Base-by-base conservation (phyloP, 495 filamentous ascomycete species). In the Chaetomium tenue region DNA sequence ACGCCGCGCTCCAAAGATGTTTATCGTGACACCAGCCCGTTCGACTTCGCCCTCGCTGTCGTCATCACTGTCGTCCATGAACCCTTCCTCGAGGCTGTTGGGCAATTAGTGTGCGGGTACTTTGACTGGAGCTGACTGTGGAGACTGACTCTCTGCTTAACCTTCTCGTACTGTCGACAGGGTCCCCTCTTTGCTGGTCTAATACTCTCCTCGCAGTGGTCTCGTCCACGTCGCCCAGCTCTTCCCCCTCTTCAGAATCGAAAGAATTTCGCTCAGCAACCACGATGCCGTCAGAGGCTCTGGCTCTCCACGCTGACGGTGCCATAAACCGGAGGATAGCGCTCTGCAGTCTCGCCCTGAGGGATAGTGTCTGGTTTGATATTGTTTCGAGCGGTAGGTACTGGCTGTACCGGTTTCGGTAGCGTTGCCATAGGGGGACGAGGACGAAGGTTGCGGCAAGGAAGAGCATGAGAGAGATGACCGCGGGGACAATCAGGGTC, bases 401-500 rank as follows among this genome's bases (percentile, higher is more conserved):
- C 57, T 88, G 84, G 75, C 78, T 79, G 71, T 93, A 93, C 60
- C 90, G 87, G 66, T 82, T 81, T 63, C 87, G 89, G 74, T 93
- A 89, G 55, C 84, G 85, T 33, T 84, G 88, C 83, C 91, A 89
- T 68, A 91, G 76, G 4, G 92, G 92, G 46, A 93, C 70, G 73
- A 93, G 68, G 58, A 90, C 71, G 74, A 89, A 91, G 58, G 85
- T 87, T 54, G 88, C 73, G 52, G 89, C 65, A 71, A 93, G 76
- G 76, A 91, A 96, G 70, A 96, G 79, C 54, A 85, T 72, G 58
- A 92, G 81, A 46, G 91, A 89, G 74, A 94, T 88, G 64, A 89
- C 63, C 60, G 90, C 89, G 3, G 92, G 92, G 56, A 93, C 79
- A 67, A 93, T 74, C 53, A 97, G 75, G 4, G 89, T 91, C 91